phyloP scores from a whole-genome alignment of 176 grass and related monocot genomes.

The Chrysopogon serrulatus region DNA sequence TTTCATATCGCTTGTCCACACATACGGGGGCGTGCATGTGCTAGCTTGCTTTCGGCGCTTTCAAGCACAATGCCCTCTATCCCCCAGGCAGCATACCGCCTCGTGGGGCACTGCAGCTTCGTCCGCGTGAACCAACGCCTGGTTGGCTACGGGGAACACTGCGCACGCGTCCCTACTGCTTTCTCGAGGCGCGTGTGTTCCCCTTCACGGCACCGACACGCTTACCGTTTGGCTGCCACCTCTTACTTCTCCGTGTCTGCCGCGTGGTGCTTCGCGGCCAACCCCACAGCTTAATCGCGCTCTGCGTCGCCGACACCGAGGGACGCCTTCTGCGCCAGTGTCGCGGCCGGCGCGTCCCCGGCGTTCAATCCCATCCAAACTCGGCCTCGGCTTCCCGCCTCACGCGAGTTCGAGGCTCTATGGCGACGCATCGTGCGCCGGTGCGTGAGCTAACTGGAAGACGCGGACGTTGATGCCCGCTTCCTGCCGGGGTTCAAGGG shows the following conservation, averaged over 20 bases:
- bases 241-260: constrained; percentile 53
- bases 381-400: constrained; percentile 57
- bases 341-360: constrained; percentile 62
- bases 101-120: constrained; percentile 41
- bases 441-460: constrained; percentile 50
- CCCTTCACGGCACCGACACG: constrained; percentile 65
- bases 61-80: constrained; percentile 25
- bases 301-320: constrained; percentile 67
- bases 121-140: constrained; percentile 46
- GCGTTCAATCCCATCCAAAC: constrained; percentile 53
- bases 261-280: constrained; percentile 42
- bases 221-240: constrained; percentile 42
- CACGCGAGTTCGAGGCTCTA: constrained; percentile 83
- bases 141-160: constrained; percentile 75
- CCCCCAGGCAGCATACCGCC: constrained; percentile 21
- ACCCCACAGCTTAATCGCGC: constrained; percentile 56
- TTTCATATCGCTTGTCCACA: too few species aligned
- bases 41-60: too few species aligned
- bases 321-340: constrained; percentile 60
- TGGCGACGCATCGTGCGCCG: constrained; percentile 81
- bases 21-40: too few species aligned
- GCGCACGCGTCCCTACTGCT: constrained; percentile 72
- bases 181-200: constrained; percentile 61
- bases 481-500: constrained; percentile 80
- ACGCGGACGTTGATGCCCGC: too few species aligned